Base-by-base conservation (phyloP, 179 eudicot genomes). In the Gypsophila paniculata region DNA sequence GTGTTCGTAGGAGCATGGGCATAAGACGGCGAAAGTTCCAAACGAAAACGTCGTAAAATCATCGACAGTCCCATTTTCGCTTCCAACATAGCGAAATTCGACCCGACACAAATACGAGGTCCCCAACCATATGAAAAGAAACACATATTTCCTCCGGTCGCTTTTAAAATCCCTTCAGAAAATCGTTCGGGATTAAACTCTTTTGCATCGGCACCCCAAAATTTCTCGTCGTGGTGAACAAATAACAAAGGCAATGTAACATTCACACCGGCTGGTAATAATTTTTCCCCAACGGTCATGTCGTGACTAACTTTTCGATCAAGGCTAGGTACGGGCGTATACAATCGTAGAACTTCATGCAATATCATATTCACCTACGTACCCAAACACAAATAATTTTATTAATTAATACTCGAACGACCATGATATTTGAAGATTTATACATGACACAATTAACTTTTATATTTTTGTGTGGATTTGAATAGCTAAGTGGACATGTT, bases 151-250 rank as follows among this genome's bases (percentile, higher is more conserved):
- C 76, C 80, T 39, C 26, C 70, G 0, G 76, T 54, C 2, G 80
- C 80, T 39, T 68, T 72, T 32, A 29, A 14, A 34, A 77, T 61
- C n/a, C 80, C 80, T 18, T 68, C 13, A 0, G 74, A 39, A 61
- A 77, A 77, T 17, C 76, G 51, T 14, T 68, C 73, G 4, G 80
- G 80, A 2, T 70, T 65, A 26, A 78, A 78, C 46, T 78, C 77
- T 36, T 79, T 71, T 2, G 79, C 82, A n/a, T 71, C 70, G 0
- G 17, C 11, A 12, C 78, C 82, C 82, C 82, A 79, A 0, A 75
- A 13, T 34, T 66, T 61, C 44, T 77, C 75, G n/a, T 74, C 77
- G 3, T 82, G 83, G 11, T 79, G 85, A 34, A 84, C 72, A 0
- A 22, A 17, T 0, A 70, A 18, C 10, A 58, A 5, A 8, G 79